These are phyloP conservation scores for Bidens hawaiensis DNA, from an alignment of 140 eudicot genomes.

Conservation along the genomic window DNA sequence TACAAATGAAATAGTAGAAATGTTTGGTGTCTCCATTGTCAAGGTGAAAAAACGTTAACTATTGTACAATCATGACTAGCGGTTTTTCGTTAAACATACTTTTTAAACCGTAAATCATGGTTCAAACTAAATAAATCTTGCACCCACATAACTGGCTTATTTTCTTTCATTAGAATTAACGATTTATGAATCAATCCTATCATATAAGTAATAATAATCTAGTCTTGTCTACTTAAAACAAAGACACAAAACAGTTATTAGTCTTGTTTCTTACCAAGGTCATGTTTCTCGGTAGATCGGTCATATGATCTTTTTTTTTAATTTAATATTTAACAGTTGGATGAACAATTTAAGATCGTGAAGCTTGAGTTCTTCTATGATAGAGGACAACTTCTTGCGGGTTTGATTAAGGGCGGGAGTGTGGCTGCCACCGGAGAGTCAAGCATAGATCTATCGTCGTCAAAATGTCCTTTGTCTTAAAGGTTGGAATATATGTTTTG, in stretches of 20 bases:
- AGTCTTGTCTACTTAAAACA: too few species aligned
- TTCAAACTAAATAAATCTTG: too few species aligned
- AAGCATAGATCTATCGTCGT: neutral
- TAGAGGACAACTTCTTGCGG: slow-evolving; percentile 54
- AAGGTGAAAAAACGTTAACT: neutral
- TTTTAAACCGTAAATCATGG: too few species aligned
- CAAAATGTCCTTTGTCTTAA: slow-evolving; percentile 56
- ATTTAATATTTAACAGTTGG: slow-evolving; percentile 48
- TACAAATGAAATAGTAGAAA: slow-evolving; percentile 53
- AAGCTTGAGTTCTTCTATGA: slow-evolving; percentile 62
- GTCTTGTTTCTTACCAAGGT: neutral
- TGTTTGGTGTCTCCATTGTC: slow-evolving; percentile 44
- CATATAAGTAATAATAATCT: too few species aligned
- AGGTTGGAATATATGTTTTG: neutral
- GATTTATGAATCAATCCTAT: too few species aligned
- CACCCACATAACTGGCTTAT: too few species aligned
- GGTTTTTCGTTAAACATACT: too few species aligned
- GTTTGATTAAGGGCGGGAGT: slow-evolving; percentile 38
- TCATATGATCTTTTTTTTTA: too few species aligned
- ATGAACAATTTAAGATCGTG: slow-evolving; percentile 47
- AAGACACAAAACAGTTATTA: too few species aligned
- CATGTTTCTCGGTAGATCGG: too few species aligned
- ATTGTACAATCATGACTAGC: too few species aligned
- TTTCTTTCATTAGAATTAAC: too few species aligned
- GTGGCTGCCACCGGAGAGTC: slow-evolving; percentile 9